Evolutionary conservation across 2,329 filamentous ascomycete species (phyloP), one percentile per base, ranked within the genome.

Genomic region (Monilinia fructigena): DNA sequence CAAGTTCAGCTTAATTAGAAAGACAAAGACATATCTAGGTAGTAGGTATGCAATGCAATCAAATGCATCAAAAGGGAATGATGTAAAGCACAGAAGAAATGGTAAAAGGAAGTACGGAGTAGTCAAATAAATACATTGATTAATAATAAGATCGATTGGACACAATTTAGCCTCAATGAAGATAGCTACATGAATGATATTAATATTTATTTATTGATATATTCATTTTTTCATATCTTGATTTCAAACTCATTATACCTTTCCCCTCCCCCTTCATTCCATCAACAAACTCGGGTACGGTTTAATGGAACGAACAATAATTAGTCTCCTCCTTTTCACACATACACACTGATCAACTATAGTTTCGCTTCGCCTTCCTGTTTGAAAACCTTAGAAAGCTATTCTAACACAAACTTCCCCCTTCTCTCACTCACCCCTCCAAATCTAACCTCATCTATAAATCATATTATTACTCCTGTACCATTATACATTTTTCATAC

Each of bases 31-130:
- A 35, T 35, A 35, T 35, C 31, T 35, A 35, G 31, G 31, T 35
- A 31, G 31, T 31, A 35, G 31, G 7, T 23, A 47, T 59, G 55
- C 23, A 45, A 45, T 58, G 38, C 12, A 35, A 35, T 6, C 31
- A 35, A 35, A 35, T 35, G 5, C 31, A 35, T 35, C 31, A 35
- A 35, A 35, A 35, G 31, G 31, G 31, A 35, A 35, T 35, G 31
- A 35, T 45, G 55, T 23, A 38, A 38, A 58, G 55, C 55, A 28
- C 45, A 58, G 55, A 58, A 45, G 40, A 11, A 31, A 31, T 20
- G 31, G 31, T 4, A 35, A 35, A 35, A 35, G 5, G 31, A 7
- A 35, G 31, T 35, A 35, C 7, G 31, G 31, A 35, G 31, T 7
- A 35, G 31, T 35, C 0, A 35, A 35, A 35, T 7, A 35, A 35